Conservation (phyloP, 805 yeast species). For the Candida bentonensis region DNA sequence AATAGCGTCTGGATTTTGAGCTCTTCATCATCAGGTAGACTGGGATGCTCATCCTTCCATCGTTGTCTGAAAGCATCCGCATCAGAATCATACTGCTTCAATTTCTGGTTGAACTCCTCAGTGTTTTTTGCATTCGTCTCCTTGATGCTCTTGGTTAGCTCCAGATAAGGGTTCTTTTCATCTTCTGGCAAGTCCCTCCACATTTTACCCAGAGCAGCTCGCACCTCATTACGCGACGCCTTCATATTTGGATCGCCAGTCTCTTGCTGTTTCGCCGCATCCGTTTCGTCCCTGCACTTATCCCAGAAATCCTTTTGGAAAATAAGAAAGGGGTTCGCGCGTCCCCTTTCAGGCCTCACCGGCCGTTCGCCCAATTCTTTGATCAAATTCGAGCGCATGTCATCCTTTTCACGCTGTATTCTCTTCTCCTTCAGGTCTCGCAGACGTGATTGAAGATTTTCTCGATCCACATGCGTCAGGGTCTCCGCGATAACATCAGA, state of each 20-base stretch:
- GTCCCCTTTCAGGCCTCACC: conserved; percentile 24
- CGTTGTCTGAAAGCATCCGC: conserved; percentile 24
- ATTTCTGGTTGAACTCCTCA: conserved; percentile 20
- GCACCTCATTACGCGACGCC: conserved; percentile 26
- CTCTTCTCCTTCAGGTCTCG: conserved; percentile 17
- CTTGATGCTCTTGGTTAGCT: conserved; percentile 20
- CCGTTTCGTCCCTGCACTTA: conserved; percentile 23
- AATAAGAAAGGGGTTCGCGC: conserved; percentile 26
- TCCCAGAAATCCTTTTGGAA: conserved; percentile 30
- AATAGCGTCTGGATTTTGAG: conserved; percentile 4
- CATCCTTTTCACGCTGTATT: conserved; percentile 17
- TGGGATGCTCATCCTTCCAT: conserved; percentile 25
- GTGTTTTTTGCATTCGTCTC: conserved; percentile 20
- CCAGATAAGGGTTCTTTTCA: conserved; percentile 24
- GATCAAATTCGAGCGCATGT: conserved; percentile 21
- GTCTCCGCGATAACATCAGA: neutral
- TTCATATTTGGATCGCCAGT: conserved; percentile 18
- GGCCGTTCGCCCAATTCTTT: conserved; percentile 26
- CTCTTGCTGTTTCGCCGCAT: conserved; percentile 17
- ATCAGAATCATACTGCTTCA: conserved; percentile 23
- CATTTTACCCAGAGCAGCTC: conserved; percentile 25
- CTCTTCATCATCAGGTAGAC: conserved; percentile 17
- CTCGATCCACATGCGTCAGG: neutral
- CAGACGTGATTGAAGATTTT: conserved; percentile 16
- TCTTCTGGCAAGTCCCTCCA: conserved; percentile 27